A percentile compares a stretch with the other conserved stretches of the same genome.
These are phyloP conservation scores for Hemileccinum rubropunctum DNA, from an alignment of 768 basidiomycete species.

Conservation along the genomic window DNA sequence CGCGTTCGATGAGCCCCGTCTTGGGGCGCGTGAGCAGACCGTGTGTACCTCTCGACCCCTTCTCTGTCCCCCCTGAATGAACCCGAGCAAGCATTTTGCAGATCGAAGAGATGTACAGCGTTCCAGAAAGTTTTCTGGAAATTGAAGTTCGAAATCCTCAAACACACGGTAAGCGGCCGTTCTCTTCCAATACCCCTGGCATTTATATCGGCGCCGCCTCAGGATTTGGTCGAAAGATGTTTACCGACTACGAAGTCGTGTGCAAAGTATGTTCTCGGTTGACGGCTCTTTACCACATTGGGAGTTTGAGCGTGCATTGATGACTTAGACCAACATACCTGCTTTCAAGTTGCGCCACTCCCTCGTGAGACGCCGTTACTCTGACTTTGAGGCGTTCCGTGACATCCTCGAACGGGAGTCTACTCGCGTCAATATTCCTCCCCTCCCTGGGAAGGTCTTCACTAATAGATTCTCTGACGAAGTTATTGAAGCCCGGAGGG, in stretches of 20 bases:
- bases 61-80: conserved; percentile 23
- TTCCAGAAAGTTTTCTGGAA: conserved; percentile 95
- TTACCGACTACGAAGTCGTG: conserved; percentile 98
- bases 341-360: conserved; percentile 98
- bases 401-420: conserved; percentile 97
- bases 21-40: conserved; percentile 54
- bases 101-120: conserved; percentile 98
- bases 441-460: conserved; percentile 97
- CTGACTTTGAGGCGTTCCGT: conserved; percentile 94
- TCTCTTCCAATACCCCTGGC: not conserved
- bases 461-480: conserved; percentile 98
- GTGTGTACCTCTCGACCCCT: conserved; percentile 32
- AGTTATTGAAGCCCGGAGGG: conserved; percentile 87
- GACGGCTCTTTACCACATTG: not conserved
- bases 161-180: conserved; percentile 70
- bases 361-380: conserved; percentile 83
- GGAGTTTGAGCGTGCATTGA: conserved; percentile 1
- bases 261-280: conserved; percentile 65
- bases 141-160: conserved; percentile 97
- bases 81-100: conserved; percentile 40
- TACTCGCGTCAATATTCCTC: conserved; percentile 96
- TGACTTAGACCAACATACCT: conserved; percentile 88
- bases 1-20: conserved; percentile 52
- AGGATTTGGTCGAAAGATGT: conserved; percentile 98
- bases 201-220: not conserved